Evolutionary conservation across 208 protist genomes (phyloP), one percentile per base, ranked within the genome.

Genomic region (Trypanosoma avium): DNA sequence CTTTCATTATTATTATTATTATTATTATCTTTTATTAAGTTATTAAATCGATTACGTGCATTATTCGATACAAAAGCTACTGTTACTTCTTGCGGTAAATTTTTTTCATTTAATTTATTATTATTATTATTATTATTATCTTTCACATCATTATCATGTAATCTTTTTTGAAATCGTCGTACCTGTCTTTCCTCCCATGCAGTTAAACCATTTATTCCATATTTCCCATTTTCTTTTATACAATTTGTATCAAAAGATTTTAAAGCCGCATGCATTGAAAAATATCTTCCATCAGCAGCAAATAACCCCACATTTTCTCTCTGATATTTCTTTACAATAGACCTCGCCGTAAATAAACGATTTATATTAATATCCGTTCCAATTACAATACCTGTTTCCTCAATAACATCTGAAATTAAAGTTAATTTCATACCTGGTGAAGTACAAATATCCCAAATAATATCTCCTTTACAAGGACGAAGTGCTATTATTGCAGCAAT

Each of bases 371-470:
- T 67, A 56, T 96, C 91, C 24, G 92, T 81, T 10, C 91, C 91
- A 1, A 92, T 74, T 1, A 73, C 88, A 8, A 79, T 43, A 1
- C 81, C 87, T 5, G 13, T 29, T 36, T 26, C 43, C 29, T 55
- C 77, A 43, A 94, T 67, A 19, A 77, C 79, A 27, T 93, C 87
- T 3, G 85, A 77, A 2, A 94, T 62, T 19, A 89, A 52, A 5
- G 73, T 61, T 21, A 94, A 65, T 55, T 97, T 97, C 86, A 93
- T 92, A 1, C 89, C 92, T 5, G 92, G 92, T 0, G 89, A 73
- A 52, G 88, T 94, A 71, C 92, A 97, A 13, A 94, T 46, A 56
- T 97, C 92, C 61, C 93, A 74, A 22, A 94, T 81, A 30, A 67
- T 32, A 12, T 97, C 89, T 0, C 84, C 86, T 0, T 22, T 3